A percentile compares a stretch with the other conserved stretches of the same genome.
Evolutionary conservation across 768 basidiomycete genomes (phyloP).

Genomic region (Trametes cubensis): DNA sequence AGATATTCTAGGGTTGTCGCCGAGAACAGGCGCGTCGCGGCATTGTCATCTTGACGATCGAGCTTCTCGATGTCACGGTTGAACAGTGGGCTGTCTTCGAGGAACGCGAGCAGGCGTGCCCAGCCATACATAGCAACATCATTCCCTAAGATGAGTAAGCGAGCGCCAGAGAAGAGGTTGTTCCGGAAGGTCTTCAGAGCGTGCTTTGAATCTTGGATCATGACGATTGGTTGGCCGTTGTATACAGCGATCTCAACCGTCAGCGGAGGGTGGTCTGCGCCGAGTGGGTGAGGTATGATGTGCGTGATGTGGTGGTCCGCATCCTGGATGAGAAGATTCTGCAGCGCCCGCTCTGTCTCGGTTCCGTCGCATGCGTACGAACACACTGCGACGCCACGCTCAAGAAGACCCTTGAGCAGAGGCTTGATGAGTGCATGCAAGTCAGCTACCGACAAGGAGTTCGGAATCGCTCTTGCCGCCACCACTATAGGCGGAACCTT

Average conservation of each 20-base stretch:
- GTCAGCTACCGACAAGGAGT: too few relatives aligned
- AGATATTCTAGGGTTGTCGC: conserved; percentile 35
- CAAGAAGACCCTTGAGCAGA: too few relatives aligned
- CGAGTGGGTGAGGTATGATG: neutral
- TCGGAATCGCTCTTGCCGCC: too few relatives aligned
- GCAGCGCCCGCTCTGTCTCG: conserved; percentile 4
- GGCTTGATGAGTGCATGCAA: too few relatives aligned
- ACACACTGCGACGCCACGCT: too few relatives aligned
- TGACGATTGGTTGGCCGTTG: conserved; percentile 30
- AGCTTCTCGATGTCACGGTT: conserved; percentile 41
- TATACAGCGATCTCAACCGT: neutral
- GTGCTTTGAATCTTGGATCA: conserved; percentile 43
- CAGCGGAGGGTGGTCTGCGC: neutral
- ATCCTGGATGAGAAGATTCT: conserved; percentile 23
- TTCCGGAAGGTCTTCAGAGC: conserved; percentile 39
- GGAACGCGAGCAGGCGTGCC: conserved; percentile 7
- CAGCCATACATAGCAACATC: conserved; percentile 20
- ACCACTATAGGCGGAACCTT: too few relatives aligned
- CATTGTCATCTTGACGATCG: conserved; percentile 49
- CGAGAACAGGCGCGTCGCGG: conserved; percentile 44
- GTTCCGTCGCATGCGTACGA: neutral
- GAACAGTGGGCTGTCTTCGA: conserved; percentile 31
- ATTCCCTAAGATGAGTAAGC: conserved; percentile 33
- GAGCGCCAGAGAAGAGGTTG: conserved; percentile 40
- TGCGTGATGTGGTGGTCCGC: neutral